Base-by-base conservation (phyloP, 495 filamentous ascomycete genomes). In the Hypoxylon intermedium region DNA sequence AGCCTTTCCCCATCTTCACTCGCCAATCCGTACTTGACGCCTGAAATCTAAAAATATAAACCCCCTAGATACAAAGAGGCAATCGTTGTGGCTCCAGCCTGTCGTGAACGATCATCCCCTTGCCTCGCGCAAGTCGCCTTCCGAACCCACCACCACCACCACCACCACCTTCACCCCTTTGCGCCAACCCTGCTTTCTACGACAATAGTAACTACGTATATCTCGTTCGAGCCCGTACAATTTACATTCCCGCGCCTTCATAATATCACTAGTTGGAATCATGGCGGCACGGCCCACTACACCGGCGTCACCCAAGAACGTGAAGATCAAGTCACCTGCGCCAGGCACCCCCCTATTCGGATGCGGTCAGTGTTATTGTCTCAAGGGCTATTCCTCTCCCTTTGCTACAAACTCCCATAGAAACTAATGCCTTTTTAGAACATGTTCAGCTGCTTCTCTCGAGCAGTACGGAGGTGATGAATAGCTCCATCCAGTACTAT, bases 281-380 rank as follows among this genome's bases (percentile, higher is more conserved):
- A 79, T 81, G 77, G 34, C 77, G 55, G 72, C 76, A 20, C 68
- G 73, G 67, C 77, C 77, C 38, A 67, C 72, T 2, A 83, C 80
- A 3, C 77, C 80, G 45, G 80, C 79, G 72, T 82, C 81, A 37
- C 78, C 82, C 16, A 83, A 82, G 54, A 75, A 77, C 54, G 63
- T 74, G 63, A 81, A 82, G 62, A 67, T 83, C 68, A 82, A 82
- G 64, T 60, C 75, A 9, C 75, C 79, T 6, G 69, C 77, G 16
- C 78, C 79, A 1, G 82, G 82, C 12, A 74, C 75, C 43, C 80
- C 82, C 31, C 53, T 80, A 18, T 84, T 78, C 51, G 82, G 82
- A 26, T 85, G 82, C 69, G 81, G 82, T 84, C 68, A 63, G 78
- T 58, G 23, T 5, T 9, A 12, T 37, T 16, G 1, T 11, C 26